Percentiles rank a stretch among this genome's conserved stretches.
Evolutionary conservation across 441 rosid genomes (phyloP).

Genomic region (Macaranga tanarius): DNA sequence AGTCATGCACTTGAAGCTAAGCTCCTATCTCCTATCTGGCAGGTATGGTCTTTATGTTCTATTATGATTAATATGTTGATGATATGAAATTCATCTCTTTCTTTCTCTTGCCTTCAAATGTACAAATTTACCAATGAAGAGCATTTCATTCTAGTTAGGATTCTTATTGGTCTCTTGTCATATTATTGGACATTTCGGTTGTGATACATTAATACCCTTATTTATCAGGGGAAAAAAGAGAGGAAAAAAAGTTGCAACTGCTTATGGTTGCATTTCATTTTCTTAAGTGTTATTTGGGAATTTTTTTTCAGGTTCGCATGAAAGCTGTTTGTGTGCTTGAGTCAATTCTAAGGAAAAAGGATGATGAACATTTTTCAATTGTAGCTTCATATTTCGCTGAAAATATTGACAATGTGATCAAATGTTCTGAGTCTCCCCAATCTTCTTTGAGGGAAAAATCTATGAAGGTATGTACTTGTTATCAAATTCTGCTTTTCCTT

Average conservation of each 20-base stretch:
- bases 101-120: neutral
- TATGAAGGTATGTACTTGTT: conserved; percentile 51
- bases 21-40: conserved; percentile 92
- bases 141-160: neutral
- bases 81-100: conserved; percentile 9
- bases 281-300: conserved; percentile 1
- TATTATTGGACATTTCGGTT: neutral
- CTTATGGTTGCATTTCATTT: neutral
- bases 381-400: conserved; percentile 72
- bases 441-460: conserved; percentile 88
- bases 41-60: conserved; percentile 47
- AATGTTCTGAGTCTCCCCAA: conserved; percentile 89
- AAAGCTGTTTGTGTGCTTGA: conserved; percentile 93
- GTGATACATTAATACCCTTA: neutral
- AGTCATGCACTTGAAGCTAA: conserved; percentile 76
- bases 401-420: conserved; percentile 57
- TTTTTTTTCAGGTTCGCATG: conserved; percentile 73
- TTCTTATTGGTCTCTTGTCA: neutral
- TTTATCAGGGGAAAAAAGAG: neutral
- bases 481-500: neutral
- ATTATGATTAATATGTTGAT: conserved; percentile 11
- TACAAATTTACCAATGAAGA: neutral
- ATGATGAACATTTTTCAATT: conserved; percentile 59
- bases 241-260: neutral
- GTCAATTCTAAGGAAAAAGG: conserved; percentile 75